Conservation (phyloP, 352 stramenopile species). For the Pythium grandisporangium region DNA sequence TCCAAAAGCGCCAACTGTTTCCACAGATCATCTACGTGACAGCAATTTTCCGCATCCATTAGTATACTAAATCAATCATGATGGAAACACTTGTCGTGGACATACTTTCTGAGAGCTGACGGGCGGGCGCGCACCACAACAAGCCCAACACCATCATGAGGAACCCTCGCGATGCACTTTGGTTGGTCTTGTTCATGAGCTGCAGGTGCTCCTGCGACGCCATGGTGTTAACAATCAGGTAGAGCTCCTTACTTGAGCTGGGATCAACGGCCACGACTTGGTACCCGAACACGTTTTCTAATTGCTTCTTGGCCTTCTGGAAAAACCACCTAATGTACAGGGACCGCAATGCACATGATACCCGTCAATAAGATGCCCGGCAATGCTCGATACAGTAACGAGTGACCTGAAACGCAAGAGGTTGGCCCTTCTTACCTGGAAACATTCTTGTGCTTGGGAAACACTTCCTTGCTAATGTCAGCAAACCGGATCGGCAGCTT, state of each 20-base stretch:
- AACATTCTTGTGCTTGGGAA: constrained; percentile 70
- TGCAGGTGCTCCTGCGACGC: constrained; percentile 66
- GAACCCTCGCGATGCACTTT: constrained; percentile 43
- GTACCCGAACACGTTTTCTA: constrained; percentile 74
- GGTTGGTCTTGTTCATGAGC: constrained; percentile 68
- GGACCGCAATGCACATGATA: too few species aligned
- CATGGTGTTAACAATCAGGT: constrained; percentile 67
- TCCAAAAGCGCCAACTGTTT: constrained; percentile 65
- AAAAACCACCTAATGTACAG: constrained; percentile 83
- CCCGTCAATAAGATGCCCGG: too few species aligned
- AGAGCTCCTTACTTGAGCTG: constrained; percentile 51
- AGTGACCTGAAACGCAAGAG: too few species aligned
- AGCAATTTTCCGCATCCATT: too few species aligned
- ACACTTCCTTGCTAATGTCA: constrained; percentile 82
- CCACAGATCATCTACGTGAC: constrained; percentile 58
- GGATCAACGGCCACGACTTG: constrained; percentile 66
- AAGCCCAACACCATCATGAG: constrained; percentile 78
- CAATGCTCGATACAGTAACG: too few species aligned
- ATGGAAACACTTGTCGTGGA: too few species aligned
- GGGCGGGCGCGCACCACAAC: constrained; percentile 63
- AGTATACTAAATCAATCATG: too few species aligned
- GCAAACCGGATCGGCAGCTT: constrained; percentile 72
- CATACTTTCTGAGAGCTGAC: constrained; percentile 62
- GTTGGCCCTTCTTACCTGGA: constrained; percentile 48
- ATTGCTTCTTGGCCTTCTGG: constrained; percentile 59